Evolutionary conservation across 1,284 basidiomycete genomes (phyloP).

Genomic region (Heterobasidion parviporum): DNA sequence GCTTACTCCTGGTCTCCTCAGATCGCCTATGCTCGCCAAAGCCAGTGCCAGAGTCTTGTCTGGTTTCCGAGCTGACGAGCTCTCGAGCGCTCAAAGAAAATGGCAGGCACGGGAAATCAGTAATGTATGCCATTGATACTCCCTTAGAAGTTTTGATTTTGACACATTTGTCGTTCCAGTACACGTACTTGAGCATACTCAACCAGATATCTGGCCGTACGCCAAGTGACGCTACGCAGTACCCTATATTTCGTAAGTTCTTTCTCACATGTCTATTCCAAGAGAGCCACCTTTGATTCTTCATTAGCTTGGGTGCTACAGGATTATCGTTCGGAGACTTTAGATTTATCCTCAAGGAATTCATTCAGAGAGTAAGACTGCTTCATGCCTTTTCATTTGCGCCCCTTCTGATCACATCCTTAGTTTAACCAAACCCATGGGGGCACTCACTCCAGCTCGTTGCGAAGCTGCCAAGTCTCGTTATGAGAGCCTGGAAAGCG

Average conservation of each 20-base stretch:
- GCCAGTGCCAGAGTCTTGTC: conserved; percentile 29
- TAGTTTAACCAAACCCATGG: conserved; percentile 85
- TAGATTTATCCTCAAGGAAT: conserved; percentile 62
- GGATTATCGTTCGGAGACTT: conserved; percentile 71
- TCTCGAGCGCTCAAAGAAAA: conserved; percentile 61
- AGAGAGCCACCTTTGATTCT: conserved; percentile 2
- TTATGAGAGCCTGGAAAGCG: conserved; percentile 73
- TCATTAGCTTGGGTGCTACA: conserved; percentile 75
- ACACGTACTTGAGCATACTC: conserved; percentile 79
- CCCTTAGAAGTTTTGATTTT: background rate
- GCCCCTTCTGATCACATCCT: conserved; percentile 2
- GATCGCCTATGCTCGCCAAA: conserved; percentile 48
- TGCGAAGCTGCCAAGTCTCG: conserved; percentile 67
- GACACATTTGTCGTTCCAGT: conserved; percentile 35
- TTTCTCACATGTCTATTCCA: background rate
- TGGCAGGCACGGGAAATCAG: conserved; percentile 89
- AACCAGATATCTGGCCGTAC: conserved; percentile 90
- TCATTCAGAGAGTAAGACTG: conserved; percentile 73
- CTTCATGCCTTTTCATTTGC: background rate
- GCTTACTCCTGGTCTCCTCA: conserved; percentile 22
- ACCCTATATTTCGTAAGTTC: conserved; percentile 83
- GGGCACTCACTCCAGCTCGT: conserved; percentile 73
- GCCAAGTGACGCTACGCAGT: conserved; percentile 90
- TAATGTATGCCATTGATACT: conserved; percentile 45
- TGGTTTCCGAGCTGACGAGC: conserved; percentile 42